Evolutionary conservation across 1,284 basidiomycete genomes (phyloP), one percentile per base, ranked within the genome.

Genomic region (Peniophora sp.): DNA sequence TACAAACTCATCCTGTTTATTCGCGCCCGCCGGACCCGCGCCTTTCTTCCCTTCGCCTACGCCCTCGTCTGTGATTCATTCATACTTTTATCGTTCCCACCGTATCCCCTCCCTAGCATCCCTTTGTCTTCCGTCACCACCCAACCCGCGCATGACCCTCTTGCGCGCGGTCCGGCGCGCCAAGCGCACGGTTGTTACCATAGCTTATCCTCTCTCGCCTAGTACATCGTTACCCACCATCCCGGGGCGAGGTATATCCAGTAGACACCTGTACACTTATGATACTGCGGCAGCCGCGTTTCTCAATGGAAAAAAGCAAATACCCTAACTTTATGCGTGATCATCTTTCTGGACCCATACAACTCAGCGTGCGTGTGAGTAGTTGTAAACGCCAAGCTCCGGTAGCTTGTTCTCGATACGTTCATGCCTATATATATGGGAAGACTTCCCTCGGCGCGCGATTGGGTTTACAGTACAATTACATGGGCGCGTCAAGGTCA

Each of bases 91-190:
- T 48, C 45, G 46, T 35, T 54, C 43, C 49, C 44, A 47, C 45
- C 43, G 48, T 51, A 48, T 24, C 51, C 52, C 38, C 54, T 46
- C 50, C 36, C 58, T 57, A 54, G 55, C 58, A 54, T 54, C 20
- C 57, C 52, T 54, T 50, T 32, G 27, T 47, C 17, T 16, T 45
- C 48, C 48, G 20, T 23, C 34, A 45, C 27, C 34, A 48, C 45
- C 11, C 24, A 23, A 19, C 45, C 24, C 32, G 45, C 24, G 17
- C 24, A 25, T 14, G 5, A 23, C 20, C 45, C 11, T 14, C 25
- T 45, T 32, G 17, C 22, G 17, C 24, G 16, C 32, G 16, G 24
- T 6, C 32, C 32, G 45, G 45, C 17, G 27, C 45, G 47, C 23
- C 47, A 9, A n/a, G 20, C 35, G 25, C 23, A n/a, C 23, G 25